These are phyloP conservation scores for Selaginella tamariscina DNA, from an alignment of 75 land plant species.

Conservation along the genomic window DNA sequence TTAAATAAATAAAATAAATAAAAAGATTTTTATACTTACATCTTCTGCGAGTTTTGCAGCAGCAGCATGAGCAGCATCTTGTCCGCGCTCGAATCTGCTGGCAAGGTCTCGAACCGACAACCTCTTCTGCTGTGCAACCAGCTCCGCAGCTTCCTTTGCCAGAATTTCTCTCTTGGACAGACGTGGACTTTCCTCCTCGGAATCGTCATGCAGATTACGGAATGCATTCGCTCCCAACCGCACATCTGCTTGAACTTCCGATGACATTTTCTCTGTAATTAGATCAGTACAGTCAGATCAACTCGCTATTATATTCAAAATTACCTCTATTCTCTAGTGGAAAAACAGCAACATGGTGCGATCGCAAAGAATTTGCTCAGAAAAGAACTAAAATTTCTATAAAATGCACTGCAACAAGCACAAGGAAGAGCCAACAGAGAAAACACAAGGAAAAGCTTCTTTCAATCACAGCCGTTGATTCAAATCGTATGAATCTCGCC, in stretches of 20 bases:
- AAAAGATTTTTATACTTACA: conserved; percentile 29
- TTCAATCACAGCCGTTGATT: too few species aligned
- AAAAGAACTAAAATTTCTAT: too few species aligned
- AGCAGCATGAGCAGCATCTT: conserved; percentile 52
- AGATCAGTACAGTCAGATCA: too few species aligned
- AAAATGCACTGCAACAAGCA: too few species aligned
- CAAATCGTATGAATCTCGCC: too few species aligned
- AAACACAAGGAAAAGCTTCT: too few species aligned
- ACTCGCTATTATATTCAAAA: too few species aligned
- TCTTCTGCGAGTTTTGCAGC: conserved; percentile 61
- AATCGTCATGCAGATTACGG: background rate
- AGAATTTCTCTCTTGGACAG: conserved; percentile 51
- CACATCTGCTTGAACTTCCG: background rate
- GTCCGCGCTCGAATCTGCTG: conserved; percentile 71
- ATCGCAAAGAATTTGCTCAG: too few species aligned
- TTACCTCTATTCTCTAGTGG: too few species aligned
- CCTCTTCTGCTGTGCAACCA: conserved; percentile 63
- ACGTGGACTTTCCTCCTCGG: background rate
- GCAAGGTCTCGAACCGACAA: conserved; percentile 89
- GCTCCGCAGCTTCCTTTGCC: conserved; percentile 57
- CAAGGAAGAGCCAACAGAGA: too few species aligned
- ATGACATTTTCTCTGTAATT: background rate
- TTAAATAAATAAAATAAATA: background rate
- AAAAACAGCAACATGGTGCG: too few species aligned
- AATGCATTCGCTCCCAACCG: background rate